phyloP scores from a whole-genome alignment of 2,329 filamentous ascomycete genomes.

The Harringtonia aguacate region DNA sequence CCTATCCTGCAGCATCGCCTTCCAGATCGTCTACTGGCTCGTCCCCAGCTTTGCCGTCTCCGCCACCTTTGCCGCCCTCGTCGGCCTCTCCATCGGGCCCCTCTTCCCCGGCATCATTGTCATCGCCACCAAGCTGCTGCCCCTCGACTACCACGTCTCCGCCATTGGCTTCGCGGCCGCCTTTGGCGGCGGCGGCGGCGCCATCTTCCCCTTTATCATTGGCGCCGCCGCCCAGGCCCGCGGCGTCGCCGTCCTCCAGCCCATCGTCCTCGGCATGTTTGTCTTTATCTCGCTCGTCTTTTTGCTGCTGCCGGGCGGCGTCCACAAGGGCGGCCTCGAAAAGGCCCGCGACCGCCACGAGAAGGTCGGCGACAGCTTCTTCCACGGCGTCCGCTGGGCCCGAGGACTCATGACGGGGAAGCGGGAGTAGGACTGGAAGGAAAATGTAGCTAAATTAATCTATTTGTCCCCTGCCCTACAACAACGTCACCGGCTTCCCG shows the following conservation, averaged over 20 bases:
- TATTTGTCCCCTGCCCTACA: no score
- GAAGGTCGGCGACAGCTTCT: no score
- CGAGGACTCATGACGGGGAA: no score
- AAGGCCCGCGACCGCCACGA: no score
- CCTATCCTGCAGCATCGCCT: conserved; percentile 47
- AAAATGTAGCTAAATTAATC: no score
- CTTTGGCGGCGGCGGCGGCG: conserved; percentile 63
- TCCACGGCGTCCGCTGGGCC: no score
- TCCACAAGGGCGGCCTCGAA: no score
- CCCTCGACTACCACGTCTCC: conserved; percentile 63
- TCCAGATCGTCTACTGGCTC: conserved; percentile 71
- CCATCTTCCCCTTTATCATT: conserved; percentile 55
- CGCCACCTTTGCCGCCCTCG: conserved; percentile 56
- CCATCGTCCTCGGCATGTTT: no score
- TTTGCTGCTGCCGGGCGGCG: no score
- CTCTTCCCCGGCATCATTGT: conserved; percentile 68
- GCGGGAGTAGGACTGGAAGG: no score
- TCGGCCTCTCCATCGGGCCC: conserved; percentile 73
- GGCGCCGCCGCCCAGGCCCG: conserved; percentile 53
- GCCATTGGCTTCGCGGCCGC: conserved; percentile 73
- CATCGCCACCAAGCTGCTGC: conserved; percentile 62
- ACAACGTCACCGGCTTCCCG: no score
- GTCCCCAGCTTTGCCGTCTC: conserved; percentile 67
- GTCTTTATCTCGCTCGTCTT: no score
- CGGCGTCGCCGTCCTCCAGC: conserved; percentile 46